Base-by-base conservation (phyloP, 2,329 filamentous ascomycete species). In the Stachybotrys elegans region DNA sequence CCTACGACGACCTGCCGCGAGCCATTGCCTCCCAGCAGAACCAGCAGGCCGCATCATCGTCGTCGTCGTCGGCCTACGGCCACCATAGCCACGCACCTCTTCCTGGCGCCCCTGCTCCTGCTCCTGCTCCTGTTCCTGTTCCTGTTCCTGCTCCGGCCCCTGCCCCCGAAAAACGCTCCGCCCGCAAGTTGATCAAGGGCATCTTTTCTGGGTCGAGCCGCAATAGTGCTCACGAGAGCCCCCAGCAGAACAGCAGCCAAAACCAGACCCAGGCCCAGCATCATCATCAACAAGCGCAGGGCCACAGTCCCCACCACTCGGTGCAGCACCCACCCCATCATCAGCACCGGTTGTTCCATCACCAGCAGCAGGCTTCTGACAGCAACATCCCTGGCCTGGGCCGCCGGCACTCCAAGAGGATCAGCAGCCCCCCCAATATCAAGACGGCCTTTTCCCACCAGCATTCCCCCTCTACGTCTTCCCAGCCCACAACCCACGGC, bases 351-450 rank as follows among this genome's bases (percentile, higher is more conserved):
- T 6, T 8, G 2, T n/a, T 23, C 14, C 22, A 40, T 14, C 21
- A 40, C 37, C 48, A 54, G 27, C 51, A 54, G 35, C 47, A 49
- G 37, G 58, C 66, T 43, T 74, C 77, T 69, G 73, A 76, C n/a
- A 34, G 31, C 56, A 75, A 73, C 55, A 68, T 66, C 47, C 51
- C 62, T 39, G 70, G 71, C 41, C 61, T 81, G 39, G 68, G 63
- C 51, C 78, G 78, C 50, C 69, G 76, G 52, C 69, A 73, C 23
- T 83, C 80, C 36, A 81, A 79, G 66, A 71, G 78, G 56, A 65
- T 75, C 59, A 76, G 75, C 70, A 70, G 73, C 49, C 61, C 61
- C 44, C 66, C 69, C 52, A 56, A 62, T 53, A 52, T 73, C 51
- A 68, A 69, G 56, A 72, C 71, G 27, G 66, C 60, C 49, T 54